phyloP scores from a whole-genome alignment of 108 stramenopile genomes.

The Nitzschia sp. region DNA sequence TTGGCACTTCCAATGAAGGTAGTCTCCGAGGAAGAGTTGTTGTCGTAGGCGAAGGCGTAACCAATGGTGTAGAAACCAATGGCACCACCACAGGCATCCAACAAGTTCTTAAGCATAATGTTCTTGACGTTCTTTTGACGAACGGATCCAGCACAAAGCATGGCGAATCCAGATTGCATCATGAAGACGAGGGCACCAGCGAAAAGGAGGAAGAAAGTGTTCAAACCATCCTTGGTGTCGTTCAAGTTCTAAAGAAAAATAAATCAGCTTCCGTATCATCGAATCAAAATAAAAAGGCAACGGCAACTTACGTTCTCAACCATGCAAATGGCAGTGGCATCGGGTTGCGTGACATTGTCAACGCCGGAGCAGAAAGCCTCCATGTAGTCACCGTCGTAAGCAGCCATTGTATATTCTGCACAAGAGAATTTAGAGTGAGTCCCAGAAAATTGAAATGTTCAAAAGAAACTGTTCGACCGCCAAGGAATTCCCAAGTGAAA shows the following conservation, averaged over 20 bases:
- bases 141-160: slow-evolving; percentile 85
- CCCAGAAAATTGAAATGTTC: too few relatives aligned
- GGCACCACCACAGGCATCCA: slow-evolving; percentile 84
- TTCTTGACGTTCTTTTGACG: slow-evolving; percentile 85
- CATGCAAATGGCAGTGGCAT: slow-evolving; percentile 16
- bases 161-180: slow-evolving; percentile 92
- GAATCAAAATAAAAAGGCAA: not conserved
- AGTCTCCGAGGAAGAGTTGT: slow-evolving; percentile 12
- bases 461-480: too few relatives aligned
- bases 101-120: slow-evolving; percentile 87
- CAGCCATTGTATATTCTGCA: not conserved
- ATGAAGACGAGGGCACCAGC: slow-evolving; percentile 86
- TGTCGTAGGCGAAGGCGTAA: slow-evolving; percentile 82
- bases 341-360: not conserved
- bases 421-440: not conserved
- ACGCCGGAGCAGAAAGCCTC: slow-evolving; percentile 2
- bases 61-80: slow-evolving; percentile 83
- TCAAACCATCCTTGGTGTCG: slow-evolving; percentile 40
- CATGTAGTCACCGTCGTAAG: slow-evolving; percentile 7
- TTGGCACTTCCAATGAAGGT: slow-evolving; percentile 66
- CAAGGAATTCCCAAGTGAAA: too few relatives aligned
- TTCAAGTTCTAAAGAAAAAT: slow-evolving; percentile 13
- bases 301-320: slow-evolving; percentile 6
- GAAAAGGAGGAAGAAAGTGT: slow-evolving; percentile 78
- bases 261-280: not conserved